Percentiles rank a stretch among this genome's conserved stretches.
These are phyloP conservation scores for Carex littledalei DNA, from an alignment of 176 grass and related monocot species.

Conservation along the genomic window DNA sequence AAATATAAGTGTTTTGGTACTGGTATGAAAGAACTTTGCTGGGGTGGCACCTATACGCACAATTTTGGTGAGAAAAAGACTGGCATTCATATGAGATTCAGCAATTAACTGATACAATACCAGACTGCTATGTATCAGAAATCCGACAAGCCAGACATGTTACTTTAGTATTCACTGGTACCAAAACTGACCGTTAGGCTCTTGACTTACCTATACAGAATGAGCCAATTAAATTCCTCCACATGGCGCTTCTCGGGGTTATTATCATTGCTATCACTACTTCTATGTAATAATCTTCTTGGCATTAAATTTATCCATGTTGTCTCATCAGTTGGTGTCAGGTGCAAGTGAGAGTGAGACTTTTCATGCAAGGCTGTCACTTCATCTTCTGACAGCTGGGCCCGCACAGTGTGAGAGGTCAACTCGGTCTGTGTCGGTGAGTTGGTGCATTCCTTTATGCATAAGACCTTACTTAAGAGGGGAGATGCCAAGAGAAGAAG, in stretches of 20 bases:
- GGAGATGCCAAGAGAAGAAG: not conserved
- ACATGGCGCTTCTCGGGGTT: not conserved
- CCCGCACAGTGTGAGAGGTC: constrained; percentile 55
- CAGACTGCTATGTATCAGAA: too few relatives aligned
- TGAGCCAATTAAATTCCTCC: constrained; percentile 53
- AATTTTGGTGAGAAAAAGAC: not conserved
- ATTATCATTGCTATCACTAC: not conserved
- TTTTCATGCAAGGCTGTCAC: constrained; percentile 30
- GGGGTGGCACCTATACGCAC: not conserved
- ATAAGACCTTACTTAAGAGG: not conserved
- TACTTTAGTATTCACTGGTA: not conserved
- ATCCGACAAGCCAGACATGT: not conserved
- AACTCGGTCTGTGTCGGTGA: constrained; percentile 36
- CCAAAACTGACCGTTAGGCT: not conserved
- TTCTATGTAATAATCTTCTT: not conserved
- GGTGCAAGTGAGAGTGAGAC: constrained; percentile 41
- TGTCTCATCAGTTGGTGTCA: constrained; percentile 46
- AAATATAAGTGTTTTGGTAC: not conserved
- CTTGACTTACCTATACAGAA: constrained; percentile 40
- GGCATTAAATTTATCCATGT: constrained; percentile 63
- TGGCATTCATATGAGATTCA: too few relatives aligned
- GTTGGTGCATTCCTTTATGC: constrained; percentile 72
- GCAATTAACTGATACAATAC: too few relatives aligned
- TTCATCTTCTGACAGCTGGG: constrained; percentile 23
- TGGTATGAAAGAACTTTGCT: not conserved